Conservation (phyloP, 2,329 filamentous ascomycete genomes). For the Cladosporium halotolerans region DNA sequence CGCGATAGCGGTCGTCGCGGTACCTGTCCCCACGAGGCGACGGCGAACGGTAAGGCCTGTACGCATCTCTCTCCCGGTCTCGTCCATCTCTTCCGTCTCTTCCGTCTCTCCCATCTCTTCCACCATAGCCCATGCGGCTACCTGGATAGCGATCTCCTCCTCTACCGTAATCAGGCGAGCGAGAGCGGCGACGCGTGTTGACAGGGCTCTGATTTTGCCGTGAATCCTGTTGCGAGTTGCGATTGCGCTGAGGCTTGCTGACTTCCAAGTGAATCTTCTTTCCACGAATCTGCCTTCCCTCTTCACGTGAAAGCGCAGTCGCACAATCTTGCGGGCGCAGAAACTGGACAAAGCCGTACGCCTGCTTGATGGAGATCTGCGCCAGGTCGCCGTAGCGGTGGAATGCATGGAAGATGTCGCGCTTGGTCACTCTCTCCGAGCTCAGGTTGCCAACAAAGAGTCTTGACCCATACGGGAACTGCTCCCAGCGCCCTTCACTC, state of each 20-base stretch:
- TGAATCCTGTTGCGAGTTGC: conserved; percentile 25
- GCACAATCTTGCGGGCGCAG: conserved; percentile 68
- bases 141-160: conserved; percentile 23
- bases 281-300: conserved; percentile 77
- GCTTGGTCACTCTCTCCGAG: conserved; percentile 86
- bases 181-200: conserved; percentile 41
- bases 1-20: conserved; percentile 29
- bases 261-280: conserved; percentile 90
- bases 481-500: conserved; percentile 72
- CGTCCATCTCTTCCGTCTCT: conserved; percentile 23
- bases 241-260: conserved; percentile 67
- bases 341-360: conserved; percentile 95
- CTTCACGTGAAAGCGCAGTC: conserved; percentile 67
- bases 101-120: conserved; percentile 49
- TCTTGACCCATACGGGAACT: conserved; percentile 69
- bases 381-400: conserved; percentile 78
- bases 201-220: conserved; percentile 10
- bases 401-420: conserved; percentile 88
- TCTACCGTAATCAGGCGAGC: conserved; percentile 57
- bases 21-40: conserved; percentile 31
- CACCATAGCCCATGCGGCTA: conserved; percentile 30
- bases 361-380: conserved; percentile 93
- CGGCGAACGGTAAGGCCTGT: conserved; percentile 42
- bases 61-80: conserved; percentile 49
- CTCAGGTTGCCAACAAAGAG: conserved; percentile 90